Evolutionary conservation across 345 rosid genomes (phyloP).

Genomic region (Iberis pinnata): DNA sequence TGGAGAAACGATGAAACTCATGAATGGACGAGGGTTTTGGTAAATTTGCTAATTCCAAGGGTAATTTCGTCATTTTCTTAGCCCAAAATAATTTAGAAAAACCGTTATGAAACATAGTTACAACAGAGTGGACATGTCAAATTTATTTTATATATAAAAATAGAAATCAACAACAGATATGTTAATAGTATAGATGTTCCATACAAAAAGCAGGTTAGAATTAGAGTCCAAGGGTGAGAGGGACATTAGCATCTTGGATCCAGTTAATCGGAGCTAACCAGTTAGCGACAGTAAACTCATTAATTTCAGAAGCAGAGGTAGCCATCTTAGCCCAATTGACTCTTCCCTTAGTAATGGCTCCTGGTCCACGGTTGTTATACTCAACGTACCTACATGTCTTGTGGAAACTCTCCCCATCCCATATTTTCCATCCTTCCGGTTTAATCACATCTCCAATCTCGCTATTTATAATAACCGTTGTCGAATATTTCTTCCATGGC

Average conservation of each 20-base stretch:
- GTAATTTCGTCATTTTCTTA: no score
- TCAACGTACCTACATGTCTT: constrained; percentile 41
- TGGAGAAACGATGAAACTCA: no score
- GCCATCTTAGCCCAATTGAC: constrained; percentile 48
- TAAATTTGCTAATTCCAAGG: no score
- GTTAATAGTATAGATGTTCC: no score
- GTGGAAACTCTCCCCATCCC: constrained; percentile 35
- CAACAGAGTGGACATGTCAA: no score
- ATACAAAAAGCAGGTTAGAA: no score
- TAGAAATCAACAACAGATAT: no score
- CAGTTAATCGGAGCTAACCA: constrained; percentile 41
- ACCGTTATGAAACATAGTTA: no score
- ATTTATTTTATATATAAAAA: no score
- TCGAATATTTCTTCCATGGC: constrained; percentile 63
- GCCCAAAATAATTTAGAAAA: no score
- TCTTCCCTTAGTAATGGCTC: constrained; percentile 39
- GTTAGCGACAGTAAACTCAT: constrained; percentile 33
- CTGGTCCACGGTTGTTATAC: constrained; percentile 58
- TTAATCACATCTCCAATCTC: constrained; percentile 53
- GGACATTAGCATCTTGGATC: constrained; percentile 38
- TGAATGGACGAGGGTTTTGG: no score
- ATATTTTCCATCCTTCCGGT: constrained; percentile 52
- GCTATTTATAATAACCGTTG: constrained; percentile 51
- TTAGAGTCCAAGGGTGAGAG: constrained; percentile 38
- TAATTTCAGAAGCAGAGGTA: constrained; percentile 32